Conservation (phyloP, 2,329 filamentous ascomycete species). For the Chaetomium sp. region DNA sequence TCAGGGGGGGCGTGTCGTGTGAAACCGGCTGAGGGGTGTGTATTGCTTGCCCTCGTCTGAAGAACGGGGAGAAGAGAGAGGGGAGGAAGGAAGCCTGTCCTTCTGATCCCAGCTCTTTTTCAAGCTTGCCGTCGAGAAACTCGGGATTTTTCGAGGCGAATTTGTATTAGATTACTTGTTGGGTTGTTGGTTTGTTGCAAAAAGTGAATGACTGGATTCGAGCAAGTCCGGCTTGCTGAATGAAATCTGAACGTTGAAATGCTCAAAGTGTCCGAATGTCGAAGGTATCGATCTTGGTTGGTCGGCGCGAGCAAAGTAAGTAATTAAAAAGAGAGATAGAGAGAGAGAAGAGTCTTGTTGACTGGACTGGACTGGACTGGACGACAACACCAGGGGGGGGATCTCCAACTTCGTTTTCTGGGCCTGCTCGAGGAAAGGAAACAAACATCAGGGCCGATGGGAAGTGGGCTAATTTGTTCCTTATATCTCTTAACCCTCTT, state of each 20-base stretch:
- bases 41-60: too few relatives aligned
- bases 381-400: constrained; percentile 39
- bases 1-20: constrained; percentile 9
- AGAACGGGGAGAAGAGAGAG: neutral
- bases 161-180: constrained; percentile 18
- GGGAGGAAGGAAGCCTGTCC: constrained; percentile 9
- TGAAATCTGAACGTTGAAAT: constrained; percentile 25
- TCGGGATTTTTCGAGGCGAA: too few relatives aligned
- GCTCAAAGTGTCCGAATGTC: constrained; percentile 16
- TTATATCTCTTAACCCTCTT: constrained; percentile 46
- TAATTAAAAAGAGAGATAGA: constrained; percentile 27
- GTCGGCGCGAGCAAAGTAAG: constrained; percentile 29
- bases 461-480: constrained; percentile 39
- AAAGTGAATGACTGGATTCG: constrained; percentile 45
- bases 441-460: constrained; percentile 34
- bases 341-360: constrained; percentile 31
- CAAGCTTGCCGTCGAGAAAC: too few relatives aligned
- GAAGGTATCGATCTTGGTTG: constrained; percentile 21
- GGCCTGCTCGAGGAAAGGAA: constrained; percentile 37
- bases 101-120: constrained; percentile 10
- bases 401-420: constrained; percentile 34
- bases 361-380: constrained; percentile 33
- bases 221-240: constrained; percentile 57
- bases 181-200: constrained; percentile 24
- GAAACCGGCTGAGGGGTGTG: constrained; percentile 20